Evolutionary conservation across 2,329 filamentous ascomycete genomes (phyloP), one percentile per base, ranked within the genome.

Genomic region (Fusarium continuum): DNA sequence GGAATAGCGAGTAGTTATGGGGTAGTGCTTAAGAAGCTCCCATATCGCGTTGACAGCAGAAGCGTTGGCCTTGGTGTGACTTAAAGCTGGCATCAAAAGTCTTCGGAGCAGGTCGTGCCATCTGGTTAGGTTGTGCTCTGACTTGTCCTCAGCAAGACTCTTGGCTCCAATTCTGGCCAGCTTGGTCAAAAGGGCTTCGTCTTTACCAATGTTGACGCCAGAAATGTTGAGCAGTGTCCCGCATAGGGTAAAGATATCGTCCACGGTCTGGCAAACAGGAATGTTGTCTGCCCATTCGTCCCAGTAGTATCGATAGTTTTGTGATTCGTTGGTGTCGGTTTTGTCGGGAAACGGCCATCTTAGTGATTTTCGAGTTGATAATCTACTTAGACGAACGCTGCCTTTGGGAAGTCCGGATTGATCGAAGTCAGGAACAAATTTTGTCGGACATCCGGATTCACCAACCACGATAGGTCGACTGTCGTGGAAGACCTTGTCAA

Each of bases 201-300:
- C 93, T 70, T 90, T 90, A 40, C 95, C 95, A 63, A 98, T 94
- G 72, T 92, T 93, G 61, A 96, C 88, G 3, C 95, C 94, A 1
- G 93, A 90, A 20, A 94, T 80, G 65, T 95, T 96, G 39, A 97
- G 80, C 19, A 99, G 84, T 2, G 92, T 93, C 55, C 88, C 86
- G 75, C 93, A 96, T 1, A 97, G 85, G 3, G 89, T 88, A 75
- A 98, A 95, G 13, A 99, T 84, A 72, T 99, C 95, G 61, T 97
- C 92, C 6, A 97, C 87, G 2, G 83, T 91, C 74, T 96, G 93
- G 72, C 95, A 99, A 17, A 97, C 80, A 1, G 95, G 96, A 39
- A 99, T 84, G 64, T 95, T 96, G 76, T 98, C 94, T 3, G 88
- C 84, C 95, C 95, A 99, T 68, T 98, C 95, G 56, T 97, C 93